A percentile compares a stretch with the other conserved stretches of the same genome.
These are phyloP conservation scores for Penicillium sp. DNA, from an alignment of 2,329 filamentous ascomycete species.

Conservation along the genomic window DNA sequence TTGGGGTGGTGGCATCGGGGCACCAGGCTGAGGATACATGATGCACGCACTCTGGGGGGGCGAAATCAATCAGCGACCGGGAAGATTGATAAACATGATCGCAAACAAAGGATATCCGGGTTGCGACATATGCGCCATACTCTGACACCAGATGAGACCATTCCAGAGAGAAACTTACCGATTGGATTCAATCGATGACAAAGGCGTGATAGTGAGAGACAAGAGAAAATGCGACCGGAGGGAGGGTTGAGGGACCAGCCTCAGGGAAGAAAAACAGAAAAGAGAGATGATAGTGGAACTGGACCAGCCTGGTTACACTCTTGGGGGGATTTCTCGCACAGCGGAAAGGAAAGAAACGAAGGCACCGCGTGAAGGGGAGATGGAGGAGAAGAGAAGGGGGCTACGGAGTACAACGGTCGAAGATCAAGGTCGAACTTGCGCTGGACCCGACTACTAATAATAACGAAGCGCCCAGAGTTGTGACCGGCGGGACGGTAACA, in stretches of 20 bases:
- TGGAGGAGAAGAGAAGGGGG: constrained; percentile 10
- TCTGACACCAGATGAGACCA: constrained; percentile 10
- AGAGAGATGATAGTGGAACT: constrained; percentile 29
- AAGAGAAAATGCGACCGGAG: neutral
- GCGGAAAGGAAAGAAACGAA: constrained; percentile 30
- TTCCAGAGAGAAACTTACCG: constrained; percentile 9
- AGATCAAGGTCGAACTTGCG: constrained; percentile 4
- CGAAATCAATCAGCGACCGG: constrained; percentile 17
- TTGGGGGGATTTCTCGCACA: constrained; percentile 31
- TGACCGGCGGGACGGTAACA: neutral
- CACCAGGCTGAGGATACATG: constrained; percentile 75
- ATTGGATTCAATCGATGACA: constrained; percentile 2
- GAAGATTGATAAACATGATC: constrained; percentile 12
- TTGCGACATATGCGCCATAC: neutral
- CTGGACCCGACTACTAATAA: no score
- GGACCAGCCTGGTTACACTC: constrained; percentile 34
- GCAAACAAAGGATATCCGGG: constrained; percentile 16
- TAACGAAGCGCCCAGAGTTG: constrained; percentile 12
- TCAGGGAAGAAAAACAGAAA: constrained; percentile 28
- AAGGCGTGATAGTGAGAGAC: neutral
- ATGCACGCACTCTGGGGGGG: constrained; percentile 13
- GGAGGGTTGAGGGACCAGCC: constrained; percentile 36
- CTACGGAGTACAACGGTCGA: constrained; percentile 17
- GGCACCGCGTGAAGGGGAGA: constrained; percentile 14
- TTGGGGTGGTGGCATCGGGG: constrained; percentile 82